Percentiles rank a stretch among this genome's conserved stretches.
Evolutionary conservation across 768 basidiomycete genomes (phyloP).

Genomic region (Suillus paluster): DNA sequence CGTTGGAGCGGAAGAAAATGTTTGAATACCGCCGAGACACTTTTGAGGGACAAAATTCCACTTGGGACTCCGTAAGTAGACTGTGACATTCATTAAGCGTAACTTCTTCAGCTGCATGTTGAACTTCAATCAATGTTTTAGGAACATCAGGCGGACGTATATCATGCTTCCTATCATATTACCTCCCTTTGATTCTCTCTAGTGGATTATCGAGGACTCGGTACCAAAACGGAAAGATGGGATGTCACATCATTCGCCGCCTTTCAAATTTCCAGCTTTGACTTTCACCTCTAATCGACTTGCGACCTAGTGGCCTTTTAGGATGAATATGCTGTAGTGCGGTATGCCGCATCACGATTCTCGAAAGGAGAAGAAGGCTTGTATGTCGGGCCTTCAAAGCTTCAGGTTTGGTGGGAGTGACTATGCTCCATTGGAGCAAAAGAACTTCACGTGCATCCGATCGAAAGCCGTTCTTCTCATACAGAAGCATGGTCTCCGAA

Average conservation of each 20-base stretch:
- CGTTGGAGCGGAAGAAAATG: not conserved
- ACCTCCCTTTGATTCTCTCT: not conserved
- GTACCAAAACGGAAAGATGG: not conserved
- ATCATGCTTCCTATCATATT: conserved; percentile 1
- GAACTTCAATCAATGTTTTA: not conserved
- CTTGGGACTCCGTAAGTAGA: not conserved
- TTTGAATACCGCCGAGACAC: not conserved
- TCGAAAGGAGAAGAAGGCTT: not conserved
- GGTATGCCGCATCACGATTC: not conserved
- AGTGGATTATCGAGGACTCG: not conserved
- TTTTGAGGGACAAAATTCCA: not conserved
- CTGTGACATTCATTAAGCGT: not conserved
- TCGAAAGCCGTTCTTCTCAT: not conserved
- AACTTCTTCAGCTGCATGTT: not conserved
- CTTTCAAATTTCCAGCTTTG: not conserved
- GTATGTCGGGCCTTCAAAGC: not conserved
- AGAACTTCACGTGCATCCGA: not conserved
- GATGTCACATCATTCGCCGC: not conserved
- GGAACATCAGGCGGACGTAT: no score
- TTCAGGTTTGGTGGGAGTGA: not conserved
- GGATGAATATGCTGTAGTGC: not conserved
- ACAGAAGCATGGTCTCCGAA: not conserved
- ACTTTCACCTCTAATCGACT: not conserved
- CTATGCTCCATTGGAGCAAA: not conserved
- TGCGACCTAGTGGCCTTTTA: no score